phyloP scores from a whole-genome alignment of 768 basidiomycete species.

The Podaxis sp. region DNA sequence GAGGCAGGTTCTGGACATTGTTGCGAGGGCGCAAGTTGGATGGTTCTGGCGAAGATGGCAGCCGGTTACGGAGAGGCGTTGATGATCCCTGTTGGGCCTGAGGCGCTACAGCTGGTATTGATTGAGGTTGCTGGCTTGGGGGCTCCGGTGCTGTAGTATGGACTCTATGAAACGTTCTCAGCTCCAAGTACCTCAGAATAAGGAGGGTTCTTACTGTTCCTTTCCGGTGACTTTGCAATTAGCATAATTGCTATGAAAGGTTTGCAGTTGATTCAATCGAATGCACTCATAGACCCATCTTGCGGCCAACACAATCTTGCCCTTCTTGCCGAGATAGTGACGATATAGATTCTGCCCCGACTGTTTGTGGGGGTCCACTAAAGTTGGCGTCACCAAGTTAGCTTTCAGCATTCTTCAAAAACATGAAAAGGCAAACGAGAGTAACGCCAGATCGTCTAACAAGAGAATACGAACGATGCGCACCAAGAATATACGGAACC shows the following conservation, averaged over 20 bases:
- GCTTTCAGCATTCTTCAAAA: background rate
- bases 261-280: slow-evolving; percentile 64
- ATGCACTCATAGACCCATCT: slow-evolving; percentile 81
- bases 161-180: background rate
- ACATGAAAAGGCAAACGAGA: background rate
- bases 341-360: slow-evolving; percentile 81
- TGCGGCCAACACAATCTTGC: slow-evolving; percentile 70
- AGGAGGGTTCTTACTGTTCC: slow-evolving; percentile 48
- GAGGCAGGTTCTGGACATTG: background rate
- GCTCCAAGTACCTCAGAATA: background rate
- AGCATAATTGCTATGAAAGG: slow-evolving; percentile 75
- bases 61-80: background rate
- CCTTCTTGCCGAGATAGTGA: slow-evolving; percentile 77
- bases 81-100: slow-evolving; percentile 6
- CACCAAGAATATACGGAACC: slow-evolving; percentile 78
- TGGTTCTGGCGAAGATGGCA: slow-evolving; percentile 6
- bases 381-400: slow-evolving; percentile 9
- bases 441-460: background rate
- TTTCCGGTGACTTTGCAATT: slow-evolving; percentile 77
- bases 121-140: slow-evolving; percentile 4
- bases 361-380: slow-evolving; percentile 76
- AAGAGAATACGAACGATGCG: slow-evolving; percentile 22
- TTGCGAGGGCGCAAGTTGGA: background rate
- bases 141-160: background rate
- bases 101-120: slow-evolving; percentile 15